Evolutionary conservation across 345 rosid species (phyloP), one percentile per base, ranked within the genome.

Genomic region (Mercurialis annua): DNA sequence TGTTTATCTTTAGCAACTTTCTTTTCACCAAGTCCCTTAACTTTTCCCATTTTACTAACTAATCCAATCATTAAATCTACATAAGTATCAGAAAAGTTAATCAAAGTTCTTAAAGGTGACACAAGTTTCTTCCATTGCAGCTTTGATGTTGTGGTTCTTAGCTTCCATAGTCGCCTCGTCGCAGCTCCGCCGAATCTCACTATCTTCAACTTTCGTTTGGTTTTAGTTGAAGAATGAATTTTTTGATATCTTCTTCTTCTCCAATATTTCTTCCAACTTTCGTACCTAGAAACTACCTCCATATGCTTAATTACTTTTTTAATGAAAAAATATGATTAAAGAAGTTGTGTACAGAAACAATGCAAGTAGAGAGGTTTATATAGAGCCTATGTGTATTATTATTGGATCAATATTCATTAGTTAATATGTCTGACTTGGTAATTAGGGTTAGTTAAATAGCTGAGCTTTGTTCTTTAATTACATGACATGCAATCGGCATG

Each of bases 211-310:
- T 69, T 76, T 69, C 59, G 74, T 9, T 20, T 66, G 31, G 10
- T 7, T 20, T 14, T 33, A 17, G 6, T 26, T 17, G 34, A 29
- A 7, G 69, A 52, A 12, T 44, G 10, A 12, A 83, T 65, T 47
- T 70, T 76, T 21, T 74, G 80, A 73, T 81, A 83, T 53, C 69
- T 70, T 56, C 64, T 83, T 51, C 82, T 75, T 62, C 79, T 77
- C 81, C 81, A 71, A 36, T 21, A 60, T 66, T 83, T 81, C 74
- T 83, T 80, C 74, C 76, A 36, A 67, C 38, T 73, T n/a, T 75
- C 71, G 29, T 57, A 71, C n/a, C 56, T 42, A 2, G 73, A 47
- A 29, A 63, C 55, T 5, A 64, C 52, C 56, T 71, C 75, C 86
- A 74, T 82, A n/a, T n/a, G n/a, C n/a, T n/a, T n/a, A n/a, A n/a